phyloP scores from a whole-genome alignment of 2,329 filamentous ascomycete species.

The Fusarium nelsonii region DNA sequence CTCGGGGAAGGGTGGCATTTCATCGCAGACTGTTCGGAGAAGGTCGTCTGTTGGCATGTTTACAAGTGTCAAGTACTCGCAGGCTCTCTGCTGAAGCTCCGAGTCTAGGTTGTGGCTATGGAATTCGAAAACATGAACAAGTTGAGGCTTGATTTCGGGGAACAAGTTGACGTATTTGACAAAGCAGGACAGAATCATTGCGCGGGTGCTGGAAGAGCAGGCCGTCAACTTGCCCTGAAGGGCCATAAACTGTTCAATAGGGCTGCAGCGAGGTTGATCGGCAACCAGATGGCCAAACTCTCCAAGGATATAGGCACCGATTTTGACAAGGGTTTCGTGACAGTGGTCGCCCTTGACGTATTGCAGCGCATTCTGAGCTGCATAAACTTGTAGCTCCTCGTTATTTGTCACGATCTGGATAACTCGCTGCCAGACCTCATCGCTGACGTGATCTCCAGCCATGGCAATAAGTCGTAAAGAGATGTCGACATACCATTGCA shows the following conservation, averaged over 20 bases:
- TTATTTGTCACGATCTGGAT: conserved; percentile 99
- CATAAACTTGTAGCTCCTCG: conserved; percentile 96
- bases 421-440: conserved; percentile 98
- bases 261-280: conserved; percentile 90
- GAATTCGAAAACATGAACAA: conserved; percentile 88
- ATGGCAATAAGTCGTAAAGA: conserved; percentile 93
- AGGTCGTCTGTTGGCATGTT: conserved; percentile 90
- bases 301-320: conserved; percentile 93
- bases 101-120: conserved; percentile 97
- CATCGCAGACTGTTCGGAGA: conserved; percentile 92
- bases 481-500: conserved; percentile 99
- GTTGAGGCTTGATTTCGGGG: conserved; percentile 96
- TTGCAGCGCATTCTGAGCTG: conserved; percentile 90
- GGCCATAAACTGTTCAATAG: conserved; percentile 96
- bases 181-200: conserved; percentile 94
- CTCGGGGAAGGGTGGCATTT: conserved; percentile 99
- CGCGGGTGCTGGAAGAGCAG: conserved; percentile 89
- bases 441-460: conserved; percentile 97
- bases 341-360: conserved; percentile 94
- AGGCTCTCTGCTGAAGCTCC: conserved; percentile 94
- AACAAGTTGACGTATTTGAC: conserved; percentile 99
- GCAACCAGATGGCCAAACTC: conserved; percentile 98
- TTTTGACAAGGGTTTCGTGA: conserved; percentile 97
- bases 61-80: conserved; percentile 90
- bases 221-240: conserved; percentile 89